Conservation (phyloP, 768 basidiomycete genomes). For the Serendipita sp. region DNA sequence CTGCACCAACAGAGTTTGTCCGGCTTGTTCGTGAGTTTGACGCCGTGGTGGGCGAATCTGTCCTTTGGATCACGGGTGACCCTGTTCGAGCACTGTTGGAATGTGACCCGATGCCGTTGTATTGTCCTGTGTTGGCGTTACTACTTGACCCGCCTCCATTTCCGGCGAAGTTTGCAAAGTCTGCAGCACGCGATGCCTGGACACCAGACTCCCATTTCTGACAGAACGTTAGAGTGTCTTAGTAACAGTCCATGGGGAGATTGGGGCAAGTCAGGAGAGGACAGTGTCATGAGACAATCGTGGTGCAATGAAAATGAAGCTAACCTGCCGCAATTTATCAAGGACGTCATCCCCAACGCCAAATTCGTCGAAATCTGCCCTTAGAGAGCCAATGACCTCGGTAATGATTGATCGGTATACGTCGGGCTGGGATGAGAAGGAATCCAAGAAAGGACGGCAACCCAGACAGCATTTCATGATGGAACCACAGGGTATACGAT, state of each 20-base stretch:
- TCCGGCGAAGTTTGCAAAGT: not conserved
- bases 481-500: no score
- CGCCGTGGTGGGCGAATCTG: not conserved
- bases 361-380: conserved; percentile 90
- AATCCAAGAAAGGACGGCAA: no score
- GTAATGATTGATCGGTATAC: conserved; percentile 93
- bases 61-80: not conserved
- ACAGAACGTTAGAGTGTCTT: not conserved
- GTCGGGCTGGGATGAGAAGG: conserved; percentile 35
- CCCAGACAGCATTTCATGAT: no score
- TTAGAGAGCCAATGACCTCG: conserved; percentile 79
- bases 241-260: not conserved
- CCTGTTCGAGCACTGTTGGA: not conserved
- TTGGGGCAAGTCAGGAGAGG: not conserved
- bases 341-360: conserved; percentile 86
- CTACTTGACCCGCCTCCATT: not conserved
- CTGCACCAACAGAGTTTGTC: not conserved
- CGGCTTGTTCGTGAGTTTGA: not conserved
- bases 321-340: conserved; percentile 73
- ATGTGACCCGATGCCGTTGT: conserved; percentile 10
- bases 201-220: conserved; percentile 97
- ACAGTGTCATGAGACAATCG: conserved; percentile 9
- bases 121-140: conserved; percentile 31
- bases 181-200: conserved; percentile 78
- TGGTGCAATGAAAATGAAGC: conserved; percentile 19